Conservation (phyloP, 2,329 filamentous ascomycete species). For the Exophiala bonariae region DNA sequence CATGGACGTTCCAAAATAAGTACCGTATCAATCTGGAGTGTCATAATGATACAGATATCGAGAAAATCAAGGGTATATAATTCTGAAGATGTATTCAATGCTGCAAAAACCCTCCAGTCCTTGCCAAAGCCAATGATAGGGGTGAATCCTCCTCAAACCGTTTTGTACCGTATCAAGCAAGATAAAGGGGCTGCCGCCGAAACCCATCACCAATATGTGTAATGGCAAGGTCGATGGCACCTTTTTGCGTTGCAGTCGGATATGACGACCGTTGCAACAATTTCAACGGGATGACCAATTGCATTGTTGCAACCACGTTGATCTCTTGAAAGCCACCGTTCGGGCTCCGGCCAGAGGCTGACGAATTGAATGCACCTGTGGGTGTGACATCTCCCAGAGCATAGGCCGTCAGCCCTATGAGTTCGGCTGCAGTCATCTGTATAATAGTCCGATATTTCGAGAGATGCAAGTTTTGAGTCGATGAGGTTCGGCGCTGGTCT, state of each 20-base stretch:
- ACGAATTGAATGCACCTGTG: conserved; percentile 20
- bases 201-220: conserved; percentile 28
- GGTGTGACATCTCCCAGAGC: conserved; percentile 26
- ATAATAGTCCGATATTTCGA: conserved; percentile 16
- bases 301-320: conserved; percentile 27
- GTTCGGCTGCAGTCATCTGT: conserved; percentile 17
- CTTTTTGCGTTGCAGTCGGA: conserved; percentile 23
- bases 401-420: conserved; percentile 28
- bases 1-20: no score
- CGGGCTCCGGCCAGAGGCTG: conserved; percentile 16
- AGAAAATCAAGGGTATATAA: no score
- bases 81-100: no score
- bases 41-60: no score
- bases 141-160: no score
- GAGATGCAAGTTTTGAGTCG: conserved; percentile 12
- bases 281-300: conserved; percentile 28
- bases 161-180: no score
- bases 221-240: conserved; percentile 27
- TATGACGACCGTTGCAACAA: conserved; percentile 24
- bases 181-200: conserved; percentile 19
- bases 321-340: conserved; percentile 20
- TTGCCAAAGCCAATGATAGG: no score
- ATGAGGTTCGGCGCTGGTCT: background rate
- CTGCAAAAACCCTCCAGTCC: no score
- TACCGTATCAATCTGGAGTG: no score